Evolutionary conservation across 148 eudicot species (phyloP), one percentile per base, ranked within the genome.

Genomic region (Heliosperma pusillum): DNA sequence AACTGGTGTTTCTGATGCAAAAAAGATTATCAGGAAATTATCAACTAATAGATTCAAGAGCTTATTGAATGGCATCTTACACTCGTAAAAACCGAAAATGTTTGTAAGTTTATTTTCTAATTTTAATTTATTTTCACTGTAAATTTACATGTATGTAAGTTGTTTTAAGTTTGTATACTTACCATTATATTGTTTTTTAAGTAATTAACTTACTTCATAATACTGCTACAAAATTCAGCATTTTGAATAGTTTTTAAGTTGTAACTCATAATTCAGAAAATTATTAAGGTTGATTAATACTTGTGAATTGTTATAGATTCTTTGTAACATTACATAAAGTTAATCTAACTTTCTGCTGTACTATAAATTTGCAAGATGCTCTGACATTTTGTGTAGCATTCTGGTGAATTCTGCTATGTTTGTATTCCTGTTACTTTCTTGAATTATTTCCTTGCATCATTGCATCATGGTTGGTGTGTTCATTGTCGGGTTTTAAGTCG

Each of bases 1-100:
- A 53, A 81, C 79, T 13, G 93, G 92, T 33, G 87, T 85, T 84
- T 85, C 87, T 59, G 97, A 94, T 73, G 98, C 98, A 5, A 88
- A 87, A 78, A 88, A 82, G 79, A 87, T 94, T 72, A 84, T 88
- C 61, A 91, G 86, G 69, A 94, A 84, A 79, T 70, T 94, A 33
- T 83, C 97, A 8, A 74, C 85, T 4, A 88, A 83, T 44, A 88
- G 86, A 84, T 81, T 94, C 70, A 80, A 83, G 24, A 82, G 74
- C 67, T 81, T 94, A 75, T 73, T 88, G 11, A 87, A 74, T 77
- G 93, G 90, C 64, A 70, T 94, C 55, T 87, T 86, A 91, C 87
- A 87, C 83, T 80, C 84, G 80, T 86, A 72, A 73, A 42, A 57
- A 1, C 2, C 25, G 25, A 7, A 70, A 30, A 26, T 42, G 16